These are phyloP conservation scores for Parathielavia hyrcaniae DNA, from an alignment of 495 filamentous ascomycete genomes.

Conservation along the genomic window DNA sequence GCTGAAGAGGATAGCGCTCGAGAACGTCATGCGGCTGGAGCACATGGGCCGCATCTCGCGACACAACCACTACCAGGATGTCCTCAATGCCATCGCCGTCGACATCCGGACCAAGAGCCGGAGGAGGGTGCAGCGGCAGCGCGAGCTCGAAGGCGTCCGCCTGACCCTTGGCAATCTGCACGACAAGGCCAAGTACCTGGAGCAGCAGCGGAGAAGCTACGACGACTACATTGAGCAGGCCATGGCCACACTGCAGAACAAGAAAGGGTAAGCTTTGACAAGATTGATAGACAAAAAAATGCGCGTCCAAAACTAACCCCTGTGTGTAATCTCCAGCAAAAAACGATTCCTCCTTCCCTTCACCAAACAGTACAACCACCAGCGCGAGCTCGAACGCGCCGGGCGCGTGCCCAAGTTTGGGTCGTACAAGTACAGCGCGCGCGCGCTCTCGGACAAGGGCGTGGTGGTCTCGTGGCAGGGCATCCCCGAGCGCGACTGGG, in stretches of 20 bases:
- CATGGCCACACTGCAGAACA: slow-evolving; percentile 96
- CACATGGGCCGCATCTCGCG: slow-evolving; percentile 76
- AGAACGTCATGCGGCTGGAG: slow-evolving; percentile 89
- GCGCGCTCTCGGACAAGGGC: slow-evolving; percentile 83
- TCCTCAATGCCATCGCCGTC: slow-evolving; percentile 90
- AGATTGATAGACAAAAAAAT: too few species aligned
- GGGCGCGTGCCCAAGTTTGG: slow-evolving; percentile 95
- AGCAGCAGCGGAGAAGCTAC: slow-evolving; percentile 92
- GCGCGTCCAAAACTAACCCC: slow-evolving; percentile 12
- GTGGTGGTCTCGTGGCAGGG: slow-evolving; percentile 86
- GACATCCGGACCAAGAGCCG: slow-evolving; percentile 97
- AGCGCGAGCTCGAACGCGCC: slow-evolving; percentile 82
- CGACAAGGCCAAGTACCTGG: slow-evolving; percentile 87
- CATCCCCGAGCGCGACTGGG: slow-evolving; percentile 78
- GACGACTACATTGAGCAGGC: slow-evolving; percentile 99
- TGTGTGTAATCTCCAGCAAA: slow-evolving; percentile 47
- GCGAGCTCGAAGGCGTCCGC: slow-evolving; percentile 82
- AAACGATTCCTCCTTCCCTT: slow-evolving; percentile 94
- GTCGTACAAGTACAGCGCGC: slow-evolving; percentile 90
- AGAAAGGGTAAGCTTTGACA: slow-evolving; percentile 63
- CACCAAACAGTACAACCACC: slow-evolving; percentile 97
- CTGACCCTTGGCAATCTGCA: slow-evolving; percentile 77
- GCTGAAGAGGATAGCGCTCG: slow-evolving; percentile 84
- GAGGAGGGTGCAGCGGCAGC: slow-evolving; percentile 78
- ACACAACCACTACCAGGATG: slow-evolving; percentile 91